Evolutionary conservation across 2,329 filamentous ascomycete species (phyloP), one percentile per base, ranked within the genome.

Genomic region (Sarocladium strictum): DNA sequence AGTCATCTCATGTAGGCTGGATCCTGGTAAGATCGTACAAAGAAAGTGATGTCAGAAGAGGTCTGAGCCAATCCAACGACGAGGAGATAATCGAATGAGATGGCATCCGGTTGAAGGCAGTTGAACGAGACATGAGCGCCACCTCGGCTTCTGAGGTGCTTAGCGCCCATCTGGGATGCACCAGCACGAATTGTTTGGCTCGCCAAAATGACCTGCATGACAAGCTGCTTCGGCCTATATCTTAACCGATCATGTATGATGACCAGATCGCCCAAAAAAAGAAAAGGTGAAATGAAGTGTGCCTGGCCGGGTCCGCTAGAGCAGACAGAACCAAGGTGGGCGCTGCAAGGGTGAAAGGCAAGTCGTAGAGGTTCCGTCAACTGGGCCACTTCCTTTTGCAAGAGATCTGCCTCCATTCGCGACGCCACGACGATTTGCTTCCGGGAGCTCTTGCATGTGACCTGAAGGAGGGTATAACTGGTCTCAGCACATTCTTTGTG

Each of bases 61-160:
- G 43, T 24, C 23, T 47, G 43, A 23, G 14, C 17, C 9, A 26
- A 9, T 10, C 24, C 29, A 32, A 12, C 23, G 17, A 26, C 23
- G 15, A 6, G 24, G 23, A 27, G 43, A 11, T 7, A 3, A 19
- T 15, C 29, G 15, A 24, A 29, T 24, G 14, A n/a, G 11, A 29
- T 32, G 43, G n/a, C 14, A 49, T 21, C 17, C 4, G 29, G 29
- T 14, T 33, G 11, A 21, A 21, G 27, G 23, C 47, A 21, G 26
- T 35, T 51, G 47, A 35, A 33, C 26, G 17, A 33, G 47, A 49
- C 43, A 49, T 15, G 35, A 23, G 27, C 47, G 47, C 47, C 47
- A 51, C 47, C 47, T 51, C 47, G 47, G 47, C 47, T 51, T 33
- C 29, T 51, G 47, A 51, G 29, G 47, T 51, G 15, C 47, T 51